These are phyloP conservation scores for Blastosporella zonata DNA, from an alignment of 1,284 basidiomycete genomes.

Conservation along the genomic window DNA sequence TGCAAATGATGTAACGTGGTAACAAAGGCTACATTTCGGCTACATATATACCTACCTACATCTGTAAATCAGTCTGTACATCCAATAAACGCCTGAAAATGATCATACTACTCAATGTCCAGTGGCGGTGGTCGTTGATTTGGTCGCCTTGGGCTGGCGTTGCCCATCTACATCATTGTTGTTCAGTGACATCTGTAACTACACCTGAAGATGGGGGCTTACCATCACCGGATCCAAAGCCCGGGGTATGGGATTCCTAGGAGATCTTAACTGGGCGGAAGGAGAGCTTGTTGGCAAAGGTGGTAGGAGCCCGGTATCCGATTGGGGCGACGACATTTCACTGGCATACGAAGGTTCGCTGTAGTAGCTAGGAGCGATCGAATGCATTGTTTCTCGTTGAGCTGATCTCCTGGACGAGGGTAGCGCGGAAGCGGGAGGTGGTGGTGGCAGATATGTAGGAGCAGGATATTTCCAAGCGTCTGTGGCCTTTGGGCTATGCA, in stretches of 20 bases:
- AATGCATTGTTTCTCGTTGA: constrained; percentile 23
- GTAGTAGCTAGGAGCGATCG: constrained; percentile 35
- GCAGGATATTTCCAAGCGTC: constrained; percentile 1
- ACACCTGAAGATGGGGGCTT: constrained; percentile 3
- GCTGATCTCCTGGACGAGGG: neutral
- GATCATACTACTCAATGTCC: constrained; percentile 14
- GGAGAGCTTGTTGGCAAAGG: constrained; percentile 17
- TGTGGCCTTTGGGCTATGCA: constrained; percentile 1
- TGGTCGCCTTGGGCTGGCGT: constrained; percentile 27
- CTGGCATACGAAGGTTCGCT: constrained; percentile 22
- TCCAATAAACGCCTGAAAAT: too few species aligned
- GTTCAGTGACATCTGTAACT: constrained; percentile 10
- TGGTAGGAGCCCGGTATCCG: constrained; percentile 24
- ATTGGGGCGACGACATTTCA: constrained; percentile 18
- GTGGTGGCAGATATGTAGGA: constrained; percentile 9
- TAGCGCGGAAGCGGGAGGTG: neutral
- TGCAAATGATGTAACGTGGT: too few species aligned
- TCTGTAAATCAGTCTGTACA: neutral
- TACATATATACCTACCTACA: neutral
- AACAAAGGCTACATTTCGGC: neutral
- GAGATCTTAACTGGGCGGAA: constrained; percentile 12
- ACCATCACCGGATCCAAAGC: constrained; percentile 11
- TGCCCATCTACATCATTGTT: constrained; percentile 16
- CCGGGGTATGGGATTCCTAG: constrained; percentile 19
- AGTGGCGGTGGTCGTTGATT: constrained; percentile 28